Evolutionary conservation across 2,329 filamentous ascomycete genomes (phyloP).

Genomic region (Colletotrichum nymphaeae): DNA sequence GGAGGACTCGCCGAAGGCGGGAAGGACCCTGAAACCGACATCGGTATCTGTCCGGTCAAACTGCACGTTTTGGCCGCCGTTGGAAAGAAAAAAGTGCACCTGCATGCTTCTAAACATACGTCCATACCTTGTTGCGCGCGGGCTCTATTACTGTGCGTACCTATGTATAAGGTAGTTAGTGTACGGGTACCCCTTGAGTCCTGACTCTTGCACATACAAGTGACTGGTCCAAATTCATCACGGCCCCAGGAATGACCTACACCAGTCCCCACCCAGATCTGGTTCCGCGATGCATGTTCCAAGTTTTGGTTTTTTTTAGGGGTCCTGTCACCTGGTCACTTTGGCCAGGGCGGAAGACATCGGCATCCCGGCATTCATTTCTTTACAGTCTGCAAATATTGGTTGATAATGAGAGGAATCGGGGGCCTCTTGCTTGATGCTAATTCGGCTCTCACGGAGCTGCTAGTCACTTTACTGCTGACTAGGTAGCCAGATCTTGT

Average conservation of each 20-base stretch:
- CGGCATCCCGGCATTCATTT: constrained; percentile 17
- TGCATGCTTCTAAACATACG: neutral
- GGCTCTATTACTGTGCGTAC: no score
- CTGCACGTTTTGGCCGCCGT: neutral
- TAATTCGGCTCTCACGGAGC: neutral
- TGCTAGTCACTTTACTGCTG: neutral
- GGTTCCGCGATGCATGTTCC: constrained; percentile 29
- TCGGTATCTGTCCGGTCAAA: constrained; percentile 22
- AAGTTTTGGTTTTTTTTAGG: constrained; percentile 30
- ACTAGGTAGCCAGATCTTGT: neutral
- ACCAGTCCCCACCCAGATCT: constrained; percentile 16
- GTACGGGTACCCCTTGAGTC: neutral
- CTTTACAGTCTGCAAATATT: neutral
- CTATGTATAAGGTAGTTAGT: no score
- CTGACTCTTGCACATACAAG: neutral
- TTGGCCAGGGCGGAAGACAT: constrained; percentile 4
- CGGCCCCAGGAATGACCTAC: neutral
- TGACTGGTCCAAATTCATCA: neutral
- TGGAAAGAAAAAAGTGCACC: neutral
- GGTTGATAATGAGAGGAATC: neutral
- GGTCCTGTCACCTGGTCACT: constrained; percentile 20
- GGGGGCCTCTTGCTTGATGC: neutral
- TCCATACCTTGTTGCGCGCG: neutral
- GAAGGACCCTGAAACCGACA: constrained; percentile 34
- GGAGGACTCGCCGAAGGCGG: neutral